phyloP scores from a whole-genome alignment of 306 rosid species.

The Bauhinia variegata region DNA sequence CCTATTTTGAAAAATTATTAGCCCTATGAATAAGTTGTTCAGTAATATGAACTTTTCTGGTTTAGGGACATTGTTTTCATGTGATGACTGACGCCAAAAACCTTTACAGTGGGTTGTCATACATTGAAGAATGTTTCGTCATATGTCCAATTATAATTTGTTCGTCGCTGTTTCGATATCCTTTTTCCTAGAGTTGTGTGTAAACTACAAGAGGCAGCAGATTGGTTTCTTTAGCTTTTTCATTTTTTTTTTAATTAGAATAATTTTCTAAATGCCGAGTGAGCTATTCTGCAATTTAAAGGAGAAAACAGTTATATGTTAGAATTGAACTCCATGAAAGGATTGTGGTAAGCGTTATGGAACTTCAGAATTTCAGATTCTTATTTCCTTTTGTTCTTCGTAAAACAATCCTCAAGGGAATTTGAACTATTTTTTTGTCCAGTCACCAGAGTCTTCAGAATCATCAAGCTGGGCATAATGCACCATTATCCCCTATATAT shows the following conservation, averaged over 20 bases:
- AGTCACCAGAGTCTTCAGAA: slow-evolving; percentile 81
- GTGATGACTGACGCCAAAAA: no score
- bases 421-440: slow-evolving; percentile 44
- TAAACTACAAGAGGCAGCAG: not conserved
- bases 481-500: slow-evolving; percentile 82
- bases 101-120: no score
- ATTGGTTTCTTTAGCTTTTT: not conserved
- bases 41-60: no score
- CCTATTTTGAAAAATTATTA: no score
- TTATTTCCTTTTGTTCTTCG: slow-evolving; percentile 26
- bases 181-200: not conserved
- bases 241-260: slow-evolving; percentile 7
- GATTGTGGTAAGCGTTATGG: slow-evolving; percentile 20
- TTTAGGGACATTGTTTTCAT: no score
- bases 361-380: slow-evolving; percentile 24
- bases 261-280: slow-evolving; percentile 1
- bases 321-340: slow-evolving; percentile 1
- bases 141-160: not conserved
- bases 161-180: not conserved
- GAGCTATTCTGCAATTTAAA: slow-evolving; percentile 15
- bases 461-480: slow-evolving; percentile 62
- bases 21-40: no score
- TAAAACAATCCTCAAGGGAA: slow-evolving; percentile 30
- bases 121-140: not conserved
- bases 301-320: slow-evolving; percentile 11